Evolutionary conservation across 345 rosid species (phyloP), one percentile per base, ranked within the genome.

Genomic region (Acer saccharum): DNA sequence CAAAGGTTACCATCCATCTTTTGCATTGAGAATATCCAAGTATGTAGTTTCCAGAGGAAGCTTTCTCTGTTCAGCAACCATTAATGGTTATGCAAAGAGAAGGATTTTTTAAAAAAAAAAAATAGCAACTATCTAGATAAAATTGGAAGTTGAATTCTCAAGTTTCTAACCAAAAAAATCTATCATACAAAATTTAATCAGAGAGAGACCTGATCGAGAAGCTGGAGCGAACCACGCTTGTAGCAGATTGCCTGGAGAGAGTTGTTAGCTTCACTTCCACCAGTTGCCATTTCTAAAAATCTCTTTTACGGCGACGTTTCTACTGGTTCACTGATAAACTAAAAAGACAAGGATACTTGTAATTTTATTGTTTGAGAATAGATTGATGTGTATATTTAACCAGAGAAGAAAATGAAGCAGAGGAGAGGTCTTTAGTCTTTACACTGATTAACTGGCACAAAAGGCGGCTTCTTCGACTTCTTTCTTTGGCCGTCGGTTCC

Each of bases 1-100:
- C 20, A 8, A 60, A 76, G 1, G 3, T 62, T 78, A 95, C 98
- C 99, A 95, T 89, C 99, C 98, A 83, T 90, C 97, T 7, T 90
- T 14, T 5, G 96, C 32, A 70, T 87, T 83, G 27, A 71, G 78
- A 70, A 95, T 92, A 39, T 90, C 89, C 78, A 95, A 79, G 86
- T 90, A 91, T 16, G 65, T 76, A 1, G 90, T 89, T 73, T 91
- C 91, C 39, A 92, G 88, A 41, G 99, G 99, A 80, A 95, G 94
- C 86, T 91, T 93, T 82, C 97, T 89, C 99, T 95, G 94, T 52
- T 65, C 17, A 78, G 70, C 27, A 14, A 35, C 10, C 21, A 57
- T 32, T 8, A 6, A 6, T 64, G 32, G 21, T 35, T 25, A 46
- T 55, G 46, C 23, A 48, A 17, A 46, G 50, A 10, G 50, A 46